These are phyloP conservation scores for Lasiosphaeriaceae sp. DNA, from an alignment of 495 filamentous ascomycete genomes.

Conservation along the genomic window DNA sequence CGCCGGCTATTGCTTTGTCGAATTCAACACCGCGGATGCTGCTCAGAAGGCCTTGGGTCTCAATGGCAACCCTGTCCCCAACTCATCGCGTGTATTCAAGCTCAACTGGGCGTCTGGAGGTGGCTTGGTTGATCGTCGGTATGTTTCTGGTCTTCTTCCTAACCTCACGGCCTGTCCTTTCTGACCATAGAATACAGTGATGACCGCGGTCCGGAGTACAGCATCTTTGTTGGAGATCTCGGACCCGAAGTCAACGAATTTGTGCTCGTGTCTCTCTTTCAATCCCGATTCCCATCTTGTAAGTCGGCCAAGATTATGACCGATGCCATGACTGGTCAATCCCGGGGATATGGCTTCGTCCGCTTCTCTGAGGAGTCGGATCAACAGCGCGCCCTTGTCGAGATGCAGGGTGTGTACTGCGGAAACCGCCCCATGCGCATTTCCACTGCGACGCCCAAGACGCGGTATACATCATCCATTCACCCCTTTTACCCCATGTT, in stretches of 20 bases:
- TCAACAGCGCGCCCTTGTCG: conserved; percentile 87
- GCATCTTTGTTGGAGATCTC: conserved; percentile 96
- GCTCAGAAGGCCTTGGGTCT: conserved; percentile 85
- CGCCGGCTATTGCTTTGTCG: conserved; percentile 98
- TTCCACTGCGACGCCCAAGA: conserved; percentile 97
- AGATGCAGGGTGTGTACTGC: conserved; percentile 99
- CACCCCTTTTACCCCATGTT: background rate
- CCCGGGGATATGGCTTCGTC: conserved; percentile 96
- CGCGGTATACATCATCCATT: conserved; percentile 30
- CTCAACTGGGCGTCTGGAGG: conserved; percentile 99
- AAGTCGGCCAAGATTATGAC: conserved; percentile 99
- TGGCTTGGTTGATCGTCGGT: conserved; percentile 90
- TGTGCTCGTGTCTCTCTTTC: conserved; percentile 93
- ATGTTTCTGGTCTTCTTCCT: conserved; percentile 24
- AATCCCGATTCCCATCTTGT: conserved; percentile 92
- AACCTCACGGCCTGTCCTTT: conserved; percentile 8
- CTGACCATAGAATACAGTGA: conserved; percentile 53
- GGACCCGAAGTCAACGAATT: conserved; percentile 99
- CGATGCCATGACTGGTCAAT: conserved; percentile 95
- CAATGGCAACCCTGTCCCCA: conserved; percentile 89
- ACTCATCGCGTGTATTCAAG: conserved; percentile 94
- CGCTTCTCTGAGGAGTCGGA: conserved; percentile 92
- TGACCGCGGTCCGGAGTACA: conserved; percentile 92
- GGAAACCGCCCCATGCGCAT: conserved; percentile 99
- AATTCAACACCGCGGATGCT: conserved; percentile 79